Evolutionary conservation across 371 early-diverging fungal species (phyloP), one percentile per base, ranked within the genome.

Genomic region (Chytridium lagenaria): DNA sequence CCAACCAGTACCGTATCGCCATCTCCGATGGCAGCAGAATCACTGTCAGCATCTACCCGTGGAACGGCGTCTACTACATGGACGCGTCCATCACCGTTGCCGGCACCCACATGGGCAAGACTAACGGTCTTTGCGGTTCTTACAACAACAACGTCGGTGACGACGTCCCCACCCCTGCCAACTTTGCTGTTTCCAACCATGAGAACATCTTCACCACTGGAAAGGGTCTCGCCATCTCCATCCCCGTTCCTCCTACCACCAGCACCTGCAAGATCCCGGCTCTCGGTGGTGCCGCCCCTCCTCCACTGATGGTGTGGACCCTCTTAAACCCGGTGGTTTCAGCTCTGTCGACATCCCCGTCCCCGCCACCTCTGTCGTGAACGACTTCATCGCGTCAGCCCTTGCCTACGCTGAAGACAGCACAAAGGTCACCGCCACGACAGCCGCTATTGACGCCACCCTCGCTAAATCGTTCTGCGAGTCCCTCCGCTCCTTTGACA

Each of bases 41-140:
- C 5, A 55, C 57, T 7, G 57, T 55, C 57, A 19, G 57, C 57
- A 55, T 55, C 16, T 30, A 55, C 10, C 57, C 57, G 10, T 55
- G 57, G 57, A 26, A 26, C 7, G 23, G 57, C 26, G 10, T 23
- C 23, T 26, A n/a, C n/a, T 30, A 55, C 57, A 19, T 55, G 26
- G 57, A 55, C 26, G 26, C 23, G 15, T 26, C 57, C 10, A 55
- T 55, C 30, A 30, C 22, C 57, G 22, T 23, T 10, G 30, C 26
- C 57, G 57, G 57, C 5, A 15, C 57, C 57, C 22, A 26, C 57
- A 26, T 55, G 22, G 26, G 26, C 57, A 55, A 55, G 57, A 26
- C 26, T 30, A 55, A 55, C 10, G 57, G 57, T 15, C 57, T 55
- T 10, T 55, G 57, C 57, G 57, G 57, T 23, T 15, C 7, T 23